Base-by-base conservation (phyloP, 1,139 yeast genomes). In the Sugiyamaella novakii region DNA sequence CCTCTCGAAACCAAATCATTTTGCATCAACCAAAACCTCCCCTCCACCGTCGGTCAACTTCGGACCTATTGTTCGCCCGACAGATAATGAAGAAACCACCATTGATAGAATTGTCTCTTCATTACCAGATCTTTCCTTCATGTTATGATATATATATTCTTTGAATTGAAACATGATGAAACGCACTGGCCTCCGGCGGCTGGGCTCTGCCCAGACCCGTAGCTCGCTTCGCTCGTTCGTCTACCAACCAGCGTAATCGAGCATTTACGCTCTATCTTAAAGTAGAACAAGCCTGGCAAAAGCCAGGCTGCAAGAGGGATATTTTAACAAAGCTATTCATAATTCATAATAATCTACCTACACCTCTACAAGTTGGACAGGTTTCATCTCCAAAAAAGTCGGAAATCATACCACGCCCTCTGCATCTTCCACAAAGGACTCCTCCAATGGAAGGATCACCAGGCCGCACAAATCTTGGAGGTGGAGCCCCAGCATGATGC, bases 371-470 rank as follows among this genome's bases (percentile, higher is more conserved):
- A 1, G 78, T 56, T 3, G 64, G 59, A 46, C 68, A 64, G 0
- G 57, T 53, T 12, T 56, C 59, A 4, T 61, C 62, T 36, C 53
- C 50, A 10, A 62, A 42, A 35, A 68, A 50, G 29, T 67, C 71
- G 8, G 72, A 66, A 1, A 78, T 72, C 51, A 75, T 57, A 0
- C 96, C 96, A 0, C 77, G 55, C 1, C 96, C 96, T 44, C 88
- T 65, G 60, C 96, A 89, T 47, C 81, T 68, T 0, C 91, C 91
- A 68, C 97, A 89, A 4, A 84, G 60, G 1, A 74, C 65, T 1
- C 96, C 96, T 0, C 96, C 96, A 10, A 87, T 70, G 19, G 91
- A 66, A 0, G 95, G 95, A 58, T 88, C 95, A 1, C 96, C 96
- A 0, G 96, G 95, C 8, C 62, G 67, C 1, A 86, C 85, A 27